Conservation (phyloP, 73 alveolate species). For the Blepharisma stoltei region DNA sequence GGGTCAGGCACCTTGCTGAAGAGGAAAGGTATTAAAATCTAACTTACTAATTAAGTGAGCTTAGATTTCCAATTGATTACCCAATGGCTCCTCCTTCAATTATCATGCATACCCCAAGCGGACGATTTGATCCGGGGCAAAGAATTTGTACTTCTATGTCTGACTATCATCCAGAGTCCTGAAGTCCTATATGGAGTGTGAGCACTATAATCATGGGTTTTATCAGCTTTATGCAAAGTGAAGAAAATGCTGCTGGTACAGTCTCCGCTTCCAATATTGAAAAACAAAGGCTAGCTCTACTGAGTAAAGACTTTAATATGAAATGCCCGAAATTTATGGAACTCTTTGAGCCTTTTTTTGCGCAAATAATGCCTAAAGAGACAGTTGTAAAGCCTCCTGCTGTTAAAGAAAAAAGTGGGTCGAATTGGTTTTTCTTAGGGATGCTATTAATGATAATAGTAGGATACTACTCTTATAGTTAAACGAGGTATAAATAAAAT, state of each 20-base stretch:
- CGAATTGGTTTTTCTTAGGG: too few species aligned
- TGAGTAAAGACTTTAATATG: background rate
- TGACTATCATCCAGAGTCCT: constrained; percentile 29
- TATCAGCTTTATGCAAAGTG: constrained; percentile 6
- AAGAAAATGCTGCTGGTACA: constrained; percentile 24
- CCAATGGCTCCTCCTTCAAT: constrained; percentile 39
- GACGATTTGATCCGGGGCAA: constrained; percentile 5
- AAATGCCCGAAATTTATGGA: background rate
- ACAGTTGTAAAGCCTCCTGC: too few species aligned
- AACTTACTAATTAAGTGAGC: too few species aligned
- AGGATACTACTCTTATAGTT: too few species aligned
- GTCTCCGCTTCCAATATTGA: background rate
- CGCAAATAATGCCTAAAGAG: background rate
- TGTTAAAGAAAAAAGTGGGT: too few species aligned
- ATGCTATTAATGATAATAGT: too few species aligned
- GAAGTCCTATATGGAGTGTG: constrained; percentile 22
- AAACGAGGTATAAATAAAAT: too few species aligned
- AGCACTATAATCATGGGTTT: constrained; percentile 17
- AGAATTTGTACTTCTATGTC: constrained; percentile 25
- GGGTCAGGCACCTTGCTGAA: too few species aligned
- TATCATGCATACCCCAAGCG: constrained; percentile 31
- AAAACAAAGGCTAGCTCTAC: background rate
- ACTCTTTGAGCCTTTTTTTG: background rate
- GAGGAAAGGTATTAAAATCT: too few species aligned
- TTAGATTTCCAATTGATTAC: constrained; percentile 23